Evolutionary conservation across 805 yeast species (phyloP), one percentile per base, ranked within the genome.

Genomic region (Sugiyamaella mastotermitis): DNA sequence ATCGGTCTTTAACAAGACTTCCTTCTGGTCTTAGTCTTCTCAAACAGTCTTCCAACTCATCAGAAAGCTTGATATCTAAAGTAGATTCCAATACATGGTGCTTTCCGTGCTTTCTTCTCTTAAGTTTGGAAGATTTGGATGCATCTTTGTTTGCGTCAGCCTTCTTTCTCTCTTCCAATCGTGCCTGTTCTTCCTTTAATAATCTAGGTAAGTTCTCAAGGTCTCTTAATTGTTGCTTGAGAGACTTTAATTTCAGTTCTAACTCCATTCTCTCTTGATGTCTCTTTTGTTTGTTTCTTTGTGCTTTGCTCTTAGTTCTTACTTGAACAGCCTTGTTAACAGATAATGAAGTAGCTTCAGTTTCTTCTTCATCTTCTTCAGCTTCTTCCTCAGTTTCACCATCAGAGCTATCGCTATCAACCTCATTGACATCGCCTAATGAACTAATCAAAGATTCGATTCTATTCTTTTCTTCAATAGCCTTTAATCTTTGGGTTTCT

Each of bases 1-100:
- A 78, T 42, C 86, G 79, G 56, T 88, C 97, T 47, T 80, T 78
- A 31, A 86, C 68, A 41, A 85, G 64, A 57, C 81, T 84, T 13
- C 97, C 97, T 64, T 92, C 98, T 0, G 97, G 92, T 56, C 76
- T 83, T 55, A 92, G 65, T 46, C 78, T 74, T 58, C 96, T 76
- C 51, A 92, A 67, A 11, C 94, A 83, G 52, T 83, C 94, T 23
- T 82, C 77, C 47, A 92, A 70, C 61, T 92, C 98, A 55, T 85
- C 90, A 18, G 94, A 76, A 37, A 92, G 72, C 62, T 92, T 90
- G 19, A 92, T 81, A 52, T 90, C 82, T 26, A 78, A 48, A 8
- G 69, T 65, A 15, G 66, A 67, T 24, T 70, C 69, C 25, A 68
- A 51, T 9, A 78, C 65, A 13, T 70, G 63, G 45, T 68, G 65